Evolutionary conservation across 2,329 filamentous ascomycete species (phyloP), one percentile per base, ranked within the genome.

Genomic region (Ceratocystiopsis minuta): DNA sequence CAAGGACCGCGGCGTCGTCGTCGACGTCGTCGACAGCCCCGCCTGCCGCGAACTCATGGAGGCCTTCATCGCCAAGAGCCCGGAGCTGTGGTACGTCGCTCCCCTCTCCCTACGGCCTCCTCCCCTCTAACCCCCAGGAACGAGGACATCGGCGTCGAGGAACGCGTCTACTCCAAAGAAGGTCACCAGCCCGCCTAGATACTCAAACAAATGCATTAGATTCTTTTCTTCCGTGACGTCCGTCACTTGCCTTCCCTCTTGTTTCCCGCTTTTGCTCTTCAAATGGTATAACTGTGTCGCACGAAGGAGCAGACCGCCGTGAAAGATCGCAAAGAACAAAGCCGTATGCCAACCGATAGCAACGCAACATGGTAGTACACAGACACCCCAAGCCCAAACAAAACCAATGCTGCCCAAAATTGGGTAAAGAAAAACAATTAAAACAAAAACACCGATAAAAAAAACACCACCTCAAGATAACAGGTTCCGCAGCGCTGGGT

Each of bases 401-500:
- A 28, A 28, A 28, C 4, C 24, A 6, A 28, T 6, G 11, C 24
- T 10, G 4, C 7, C 7, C 3, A 15, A n/a, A 18, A 17, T 37
- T 2, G 20, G 36, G 16, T 1, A 45, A 35, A 14, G n/a, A 39
- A 39, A 43, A 28, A 37, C 18, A 16, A 40, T 34, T 2, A 12
- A 37, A 36, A 17, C 37, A 17, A 31, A 40, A 32, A 15, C 16
- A 6, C 14, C 38, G 33, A 33, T 18, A 41, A 16, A 1, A 31
- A 14, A 40, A 9, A 4, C 16, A 3, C 9, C 15, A 6, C 32
- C 13, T 10, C 33, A 84, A 38, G 74, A 79, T 42, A 87, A 66
- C 39, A 87, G 58, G 52, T 87, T 86, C 51, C 77, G 73, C 46
- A 87, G 57, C 11, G 80, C 85, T 12, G 81, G 80, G 53, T 77